Conservation (phyloP, 345 rosid genomes). For the Eucalyptus regnans region DNA sequence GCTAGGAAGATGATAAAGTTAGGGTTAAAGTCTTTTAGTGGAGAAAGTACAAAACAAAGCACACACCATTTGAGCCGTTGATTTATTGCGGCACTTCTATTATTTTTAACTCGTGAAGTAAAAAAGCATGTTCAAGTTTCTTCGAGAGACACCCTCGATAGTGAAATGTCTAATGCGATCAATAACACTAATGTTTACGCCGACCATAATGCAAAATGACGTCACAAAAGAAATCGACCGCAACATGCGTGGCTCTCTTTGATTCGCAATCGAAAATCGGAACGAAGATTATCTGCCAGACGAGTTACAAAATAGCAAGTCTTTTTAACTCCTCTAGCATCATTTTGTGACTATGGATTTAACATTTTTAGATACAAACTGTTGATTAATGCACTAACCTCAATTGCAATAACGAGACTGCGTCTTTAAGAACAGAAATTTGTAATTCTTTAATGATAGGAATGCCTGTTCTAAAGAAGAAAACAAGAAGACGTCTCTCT, state of each 20-base stretch:
- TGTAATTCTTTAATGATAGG: not conserved
- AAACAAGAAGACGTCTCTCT: not conserved
- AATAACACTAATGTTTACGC: not conserved
- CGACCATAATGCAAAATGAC: not conserved
- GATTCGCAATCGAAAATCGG: fast-evolving
- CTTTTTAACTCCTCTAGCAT: not conserved
- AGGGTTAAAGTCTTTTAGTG: not conserved
- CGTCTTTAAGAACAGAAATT: not conserved
- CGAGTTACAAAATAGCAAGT: not conserved
- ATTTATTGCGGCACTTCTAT: not conserved
- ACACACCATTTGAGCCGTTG: not conserved
- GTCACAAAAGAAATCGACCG: not conserved
- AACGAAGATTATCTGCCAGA: not conserved
- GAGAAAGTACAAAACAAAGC: not conserved
- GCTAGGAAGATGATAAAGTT: not conserved
- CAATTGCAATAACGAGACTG: not conserved
- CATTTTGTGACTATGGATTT: not conserved
- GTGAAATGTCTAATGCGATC: not conserved
- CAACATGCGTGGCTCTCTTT: not conserved
- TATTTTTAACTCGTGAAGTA: not conserved
- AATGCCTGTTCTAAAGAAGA: not conserved
- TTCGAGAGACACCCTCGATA: not conserved
- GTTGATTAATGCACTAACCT: not conserved
- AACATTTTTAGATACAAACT: not conserved
- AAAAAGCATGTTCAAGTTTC: not conserved